Evolutionary conservation across 2,329 filamentous ascomycete species (phyloP).

Genomic region (Decorospora gaudefroyi): DNA sequence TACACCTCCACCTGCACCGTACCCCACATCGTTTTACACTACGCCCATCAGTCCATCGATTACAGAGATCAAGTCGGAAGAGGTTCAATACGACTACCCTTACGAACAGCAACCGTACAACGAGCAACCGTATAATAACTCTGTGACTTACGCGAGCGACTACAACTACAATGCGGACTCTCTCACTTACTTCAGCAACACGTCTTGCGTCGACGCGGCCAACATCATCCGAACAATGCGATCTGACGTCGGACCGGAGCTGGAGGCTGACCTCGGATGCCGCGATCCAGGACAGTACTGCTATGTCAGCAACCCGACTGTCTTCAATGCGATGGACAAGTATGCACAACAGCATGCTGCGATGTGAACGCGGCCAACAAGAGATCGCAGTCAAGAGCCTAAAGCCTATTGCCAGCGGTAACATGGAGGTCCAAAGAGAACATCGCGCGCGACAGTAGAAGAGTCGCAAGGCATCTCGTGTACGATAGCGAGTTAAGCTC

Average conservation of each 20-base stretch:
- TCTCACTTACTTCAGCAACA: slow-evolving; percentile 31
- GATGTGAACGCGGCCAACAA: slow-evolving; percentile 21
- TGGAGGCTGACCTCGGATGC: slow-evolving; percentile 52
- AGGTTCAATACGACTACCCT: slow-evolving; percentile 28
- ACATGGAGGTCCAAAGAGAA: no score
- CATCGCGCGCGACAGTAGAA: slow-evolving; percentile 6
- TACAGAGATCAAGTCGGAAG: slow-evolving; percentile 34
- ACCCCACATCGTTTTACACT: slow-evolving; percentile 29
- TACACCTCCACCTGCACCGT: slow-evolving; percentile 34
- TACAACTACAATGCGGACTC: slow-evolving; percentile 22
- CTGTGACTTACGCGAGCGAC: slow-evolving; percentile 32
- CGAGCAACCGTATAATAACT: slow-evolving; percentile 21
- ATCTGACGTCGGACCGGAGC: slow-evolving; percentile 43
- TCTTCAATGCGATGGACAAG: slow-evolving; percentile 54
- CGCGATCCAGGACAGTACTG: slow-evolving; percentile 46
- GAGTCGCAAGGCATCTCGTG: slow-evolving; percentile 10
- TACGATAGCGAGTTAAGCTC: background rate
- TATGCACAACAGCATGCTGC: slow-evolving; percentile 40
- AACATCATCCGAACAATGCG: slow-evolving; percentile 54
- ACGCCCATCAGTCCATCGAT: slow-evolving; percentile 25
- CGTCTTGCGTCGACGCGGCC: slow-evolving; percentile 50
- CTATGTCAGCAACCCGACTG: slow-evolving; percentile 50
- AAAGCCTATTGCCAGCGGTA: no score
- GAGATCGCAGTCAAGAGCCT: background rate
- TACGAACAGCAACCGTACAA: no score